Base-by-base conservation (phyloP, 805 yeast species). In the Phaffomyces opuntiae region DNA sequence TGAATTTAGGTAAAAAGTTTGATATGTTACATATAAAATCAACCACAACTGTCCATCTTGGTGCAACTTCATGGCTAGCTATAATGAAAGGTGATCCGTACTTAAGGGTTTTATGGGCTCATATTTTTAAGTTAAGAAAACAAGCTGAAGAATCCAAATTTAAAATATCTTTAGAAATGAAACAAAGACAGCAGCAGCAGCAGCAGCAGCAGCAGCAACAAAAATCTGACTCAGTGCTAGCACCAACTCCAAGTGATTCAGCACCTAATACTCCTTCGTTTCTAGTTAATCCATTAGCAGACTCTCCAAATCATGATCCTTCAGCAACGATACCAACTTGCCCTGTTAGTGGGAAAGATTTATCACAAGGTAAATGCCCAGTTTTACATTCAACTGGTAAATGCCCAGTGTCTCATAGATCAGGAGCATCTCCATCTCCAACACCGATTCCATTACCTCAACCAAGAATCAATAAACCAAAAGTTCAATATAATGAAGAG, bases 1-100 rank as follows among this genome's bases (percentile, higher is more conserved):
- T 70, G 34, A 67, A 66, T 45, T 49, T 70, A 29, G 67, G 71
- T 3, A 64, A 69, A 52, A 70, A 68, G 47, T 70, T 70, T 45
- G 74, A 70, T 51, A 69, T 70, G 70, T 46, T 70, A 36, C 75
- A 70, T 50, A 60, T 69, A 38, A 69, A 68, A 47, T 61, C 67
- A 25, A 69, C 68, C 27, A 68, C 72, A 5, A 69, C 73, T 1
- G 66, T 66, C 4, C 73, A 69, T 55, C 50, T 70, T n/a, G 74
- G 80, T 47, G 74, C 78, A 1, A 70, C 80, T 5, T 78, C 80
- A 24, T 77, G 81, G 81, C 60, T 77, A 53, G 79, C 80, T 26
- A 69, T 77, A 19, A 76, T 77, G 67, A 72, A 77, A 55, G 79
- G 80, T 53, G 83, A 77, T 51, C 75, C 79, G 6, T 77, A 75